phyloP scores from a whole-genome alignment of 495 filamentous ascomycete species.

The Podospora bellae-mahoneyi region DNA sequence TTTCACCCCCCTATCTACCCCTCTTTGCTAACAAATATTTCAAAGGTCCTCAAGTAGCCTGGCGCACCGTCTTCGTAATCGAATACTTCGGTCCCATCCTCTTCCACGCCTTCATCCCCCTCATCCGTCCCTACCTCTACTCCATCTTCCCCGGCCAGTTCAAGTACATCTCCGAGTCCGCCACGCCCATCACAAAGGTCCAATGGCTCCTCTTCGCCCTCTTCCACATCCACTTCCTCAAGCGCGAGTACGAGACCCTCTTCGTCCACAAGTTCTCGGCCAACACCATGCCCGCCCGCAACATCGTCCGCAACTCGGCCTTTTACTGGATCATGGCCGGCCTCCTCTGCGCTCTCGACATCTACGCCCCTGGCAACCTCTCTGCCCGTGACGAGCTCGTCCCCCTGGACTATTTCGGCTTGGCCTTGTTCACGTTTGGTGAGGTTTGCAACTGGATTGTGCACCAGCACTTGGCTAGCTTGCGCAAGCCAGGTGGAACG shows the following conservation, averaged over 20 bases:
- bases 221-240: conserved; percentile 80
- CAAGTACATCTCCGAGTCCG: conserved; percentile 37
- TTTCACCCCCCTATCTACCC: neutral
- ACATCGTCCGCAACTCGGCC: conserved; percentile 85
- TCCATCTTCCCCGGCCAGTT: conserved; percentile 47
- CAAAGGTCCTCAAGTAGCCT: conserved; percentile 82
- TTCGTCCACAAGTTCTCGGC: conserved; percentile 94
- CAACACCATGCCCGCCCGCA: conserved; percentile 83
- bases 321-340: conserved; percentile 90
- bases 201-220: conserved; percentile 71
- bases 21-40: conserved; percentile 14
- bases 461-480: conserved; percentile 68
- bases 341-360: conserved; percentile 75
- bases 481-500: conserved; percentile 76
- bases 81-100: conserved; percentile 95
- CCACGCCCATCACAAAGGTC: conserved; percentile 52
- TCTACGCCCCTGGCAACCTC: conserved; percentile 69
- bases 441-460: conserved; percentile 77
- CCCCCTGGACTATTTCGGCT: conserved; percentile 56
- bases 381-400: conserved; percentile 45
- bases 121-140: conserved; percentile 72
- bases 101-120: conserved; percentile 68
- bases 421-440: conserved; percentile 68
- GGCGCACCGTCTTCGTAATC: conserved; percentile 90
- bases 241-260: conserved; percentile 91